Conservation (phyloP, 495 filamentous ascomycete genomes). For the Usnea hakonensis region DNA sequence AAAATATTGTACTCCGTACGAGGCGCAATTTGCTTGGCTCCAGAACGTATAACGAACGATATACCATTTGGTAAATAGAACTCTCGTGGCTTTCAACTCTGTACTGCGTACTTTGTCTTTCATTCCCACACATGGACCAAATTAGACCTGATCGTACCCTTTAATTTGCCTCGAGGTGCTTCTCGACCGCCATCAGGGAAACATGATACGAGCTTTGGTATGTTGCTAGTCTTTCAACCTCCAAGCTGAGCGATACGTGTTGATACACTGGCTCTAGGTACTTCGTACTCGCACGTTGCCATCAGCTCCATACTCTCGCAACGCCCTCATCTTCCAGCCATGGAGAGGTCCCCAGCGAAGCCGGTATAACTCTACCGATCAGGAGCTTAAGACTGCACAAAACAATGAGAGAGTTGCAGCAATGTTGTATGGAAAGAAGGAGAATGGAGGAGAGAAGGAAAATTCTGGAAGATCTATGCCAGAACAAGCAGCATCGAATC, state of each 20-base stretch:
- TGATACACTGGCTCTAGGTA: background rate
- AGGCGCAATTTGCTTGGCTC: too few relatives aligned
- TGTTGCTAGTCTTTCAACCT: background rate
- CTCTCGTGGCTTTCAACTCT: background rate
- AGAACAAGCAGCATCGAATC: background rate
- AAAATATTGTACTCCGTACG: too few relatives aligned
- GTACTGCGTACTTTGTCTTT: background rate
- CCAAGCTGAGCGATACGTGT: background rate
- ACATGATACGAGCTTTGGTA: conserved; percentile 15
- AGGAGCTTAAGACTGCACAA: background rate
- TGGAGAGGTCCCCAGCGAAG: conserved; percentile 1
- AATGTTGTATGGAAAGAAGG: conserved; percentile 3
- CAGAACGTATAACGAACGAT: background rate
- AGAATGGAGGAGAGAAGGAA: background rate
- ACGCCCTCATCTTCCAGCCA: background rate
- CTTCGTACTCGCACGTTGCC: conserved; percentile 13
- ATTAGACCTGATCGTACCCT: background rate
- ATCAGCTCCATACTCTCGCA: background rate
- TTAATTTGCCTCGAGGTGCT: background rate
- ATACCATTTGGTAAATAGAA: background rate
- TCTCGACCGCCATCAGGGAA: background rate
- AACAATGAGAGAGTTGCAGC: background rate
- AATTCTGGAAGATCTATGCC: background rate
- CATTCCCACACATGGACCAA: background rate
- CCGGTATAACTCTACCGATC: conserved; percentile 5